Base-by-base conservation (phyloP, 805 yeast genomes). In the Zygotorulaspora danielsina region DNA sequence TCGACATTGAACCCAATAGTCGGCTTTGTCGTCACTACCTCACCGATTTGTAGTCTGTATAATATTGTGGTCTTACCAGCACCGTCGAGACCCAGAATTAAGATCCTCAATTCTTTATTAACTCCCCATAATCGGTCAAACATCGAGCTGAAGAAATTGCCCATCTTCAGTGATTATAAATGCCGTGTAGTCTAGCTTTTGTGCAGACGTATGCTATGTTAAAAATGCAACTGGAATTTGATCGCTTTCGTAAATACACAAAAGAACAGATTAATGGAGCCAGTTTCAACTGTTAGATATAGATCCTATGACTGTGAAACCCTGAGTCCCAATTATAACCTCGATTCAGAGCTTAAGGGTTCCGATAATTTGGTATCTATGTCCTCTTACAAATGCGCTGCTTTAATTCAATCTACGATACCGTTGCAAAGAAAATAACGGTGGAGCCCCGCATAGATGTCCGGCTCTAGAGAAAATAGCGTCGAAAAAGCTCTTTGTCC, bases 61-160 rank as follows among this genome's bases (percentile, higher is more conserved):
- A 90, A 72, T 46, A 90, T 90, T 8, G 98, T 93, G 22, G 98
- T 90, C 61, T 90, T 89, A 32, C 97, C 97, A 1, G 97, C 97
- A 68, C 97, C 97, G 65, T 89, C 97, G 39, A 89, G 70, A 5
- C 97, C 97, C 34, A 89, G 70, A 45, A 89, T 90, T 41, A 89
- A 75, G 38, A 89, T 88, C 55, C 97, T 75, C 55, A 89, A 81
- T 65, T 89, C 97, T 62, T 86, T 86, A 55, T 81, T 81, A 34
- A 81, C 76, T 15, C 94, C 93, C 96, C 97, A 90, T 36, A 90
- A 71, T 53, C 78, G 76, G 39, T 87, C 80, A 59, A 93, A 88
- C 55, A 93, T 78, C 43, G 82, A 79, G 61, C 96, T 87, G 66
- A 93, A 84, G 24, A 81, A 76, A 68, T 86, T 93, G 20, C 98